phyloP scores from a whole-genome alignment of 495 filamentous ascomycete species.

The Pyrenula aspistea region DNA sequence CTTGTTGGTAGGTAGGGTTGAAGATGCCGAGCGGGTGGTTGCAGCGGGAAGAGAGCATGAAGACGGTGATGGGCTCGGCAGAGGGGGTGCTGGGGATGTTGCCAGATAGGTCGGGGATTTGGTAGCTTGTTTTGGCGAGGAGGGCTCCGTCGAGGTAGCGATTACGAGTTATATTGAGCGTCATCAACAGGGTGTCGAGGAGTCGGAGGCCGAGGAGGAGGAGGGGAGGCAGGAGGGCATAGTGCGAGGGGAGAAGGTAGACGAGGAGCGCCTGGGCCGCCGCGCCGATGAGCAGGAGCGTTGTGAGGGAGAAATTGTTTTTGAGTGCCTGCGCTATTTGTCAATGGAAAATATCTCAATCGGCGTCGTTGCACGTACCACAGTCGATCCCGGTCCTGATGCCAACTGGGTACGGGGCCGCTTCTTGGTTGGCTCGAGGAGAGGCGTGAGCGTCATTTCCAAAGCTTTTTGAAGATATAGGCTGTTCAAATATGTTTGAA shows the following conservation, averaged over 20 bases:
- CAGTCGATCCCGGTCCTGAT: background rate
- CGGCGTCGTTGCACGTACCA: too few species aligned
- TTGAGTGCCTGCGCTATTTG: background rate
- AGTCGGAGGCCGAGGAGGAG: background rate
- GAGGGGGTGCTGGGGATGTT: background rate
- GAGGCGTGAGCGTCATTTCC: background rate
- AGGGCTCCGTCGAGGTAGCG: background rate
- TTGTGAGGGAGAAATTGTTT: background rate
- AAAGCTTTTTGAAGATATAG: too few species aligned
- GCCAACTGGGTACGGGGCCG: background rate
- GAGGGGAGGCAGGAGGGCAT: background rate
- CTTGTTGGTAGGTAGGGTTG: background rate
- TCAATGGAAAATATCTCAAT: too few species aligned
- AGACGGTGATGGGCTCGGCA: background rate
- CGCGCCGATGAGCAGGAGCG: background rate
- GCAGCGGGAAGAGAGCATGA: background rate
- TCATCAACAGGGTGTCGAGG: background rate
- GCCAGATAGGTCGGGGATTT: background rate
- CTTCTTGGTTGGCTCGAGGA: background rate
- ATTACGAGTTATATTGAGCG: background rate
- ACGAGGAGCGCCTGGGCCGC: background rate
- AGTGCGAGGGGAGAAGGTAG: background rate
- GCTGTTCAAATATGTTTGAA: too few species aligned
- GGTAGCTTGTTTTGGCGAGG: background rate
- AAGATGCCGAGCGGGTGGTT: background rate